Base-by-base conservation (phyloP, 192 early-diverging fungal genomes). In the Dimargaris cristalligena region DNA sequence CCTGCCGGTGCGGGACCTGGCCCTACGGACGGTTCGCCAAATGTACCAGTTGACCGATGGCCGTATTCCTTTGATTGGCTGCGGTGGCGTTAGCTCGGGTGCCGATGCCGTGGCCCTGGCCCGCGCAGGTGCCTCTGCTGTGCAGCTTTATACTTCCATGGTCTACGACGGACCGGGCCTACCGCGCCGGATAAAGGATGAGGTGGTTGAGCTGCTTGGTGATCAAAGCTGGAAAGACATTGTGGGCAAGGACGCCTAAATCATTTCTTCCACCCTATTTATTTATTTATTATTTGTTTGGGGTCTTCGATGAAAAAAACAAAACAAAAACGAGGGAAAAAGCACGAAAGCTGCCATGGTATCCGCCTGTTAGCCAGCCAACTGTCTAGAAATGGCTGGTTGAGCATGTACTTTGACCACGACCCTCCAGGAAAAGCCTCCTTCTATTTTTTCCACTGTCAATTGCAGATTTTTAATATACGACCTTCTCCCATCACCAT, bases 111-210 rank as follows among this genome's bases (percentile, higher is more conserved):
- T 94, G 26, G 79, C 74, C 23, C 91, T 83, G 67, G 87, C 78
- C n/a, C 70, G 70, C 38, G 90, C 92, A 1, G 92, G 92, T 10
- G 92, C 92, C 14, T 77, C 74, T 26, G 61, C 79, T 61, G 82
- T 92, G 2, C 90, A 94, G 71, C 51, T 94, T 20, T 92, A 91
- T 69, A 87, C 86, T 35, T 74, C 71, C 54, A 76, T 92, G 73
- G 75, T 71, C 14, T 86, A 75, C 48, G 77, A 84, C 35, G 90
- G 92, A 14, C 88, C 86, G 1, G 88, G 89, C 8, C 66, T 91
- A 30, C 76, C 75, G n/a, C 74, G 76, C 48, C 77, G 82, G 44
- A 80, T 91, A 62, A 94, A 94, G 69, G 77, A 83, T 59, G 89
- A 72, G 8, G 69, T 92, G 41, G 65, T 84, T 20, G 69, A 74